Percentiles rank a stretch among this genome's conserved stretches.
These are phyloP conservation scores for Manihot esculenta DNA, from an alignment of 441 rosid species.

Conservation along the genomic window DNA sequence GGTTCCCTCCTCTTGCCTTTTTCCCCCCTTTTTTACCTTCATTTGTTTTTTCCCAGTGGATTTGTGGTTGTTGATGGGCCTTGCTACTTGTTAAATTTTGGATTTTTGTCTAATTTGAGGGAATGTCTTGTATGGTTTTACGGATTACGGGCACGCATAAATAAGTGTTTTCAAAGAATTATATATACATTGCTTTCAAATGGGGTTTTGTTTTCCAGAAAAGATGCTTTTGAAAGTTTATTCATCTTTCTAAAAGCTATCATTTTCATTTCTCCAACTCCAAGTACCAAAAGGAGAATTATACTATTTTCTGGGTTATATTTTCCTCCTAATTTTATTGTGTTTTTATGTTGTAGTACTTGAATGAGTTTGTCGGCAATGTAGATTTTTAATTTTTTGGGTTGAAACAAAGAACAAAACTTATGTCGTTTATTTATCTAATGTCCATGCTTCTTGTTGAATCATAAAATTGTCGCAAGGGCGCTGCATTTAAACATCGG, in stretches of 20 bases:
- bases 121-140: not conserved
- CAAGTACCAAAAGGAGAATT: not conserved
- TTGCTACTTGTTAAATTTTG: conserved; percentile 2
- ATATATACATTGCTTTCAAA: not conserved
- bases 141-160: conserved; percentile 1
- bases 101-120: conserved; percentile 1
- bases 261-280: not conserved
- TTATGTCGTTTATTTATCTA: too few relatives aligned
- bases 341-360: not conserved
- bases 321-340: not conserved
- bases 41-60: not conserved
- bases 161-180: not conserved
- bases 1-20: conserved; percentile 34
- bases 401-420: too few relatives aligned
- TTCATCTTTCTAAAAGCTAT: not conserved
- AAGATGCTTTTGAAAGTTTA: not conserved
- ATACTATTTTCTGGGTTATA: not conserved
- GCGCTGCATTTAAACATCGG: not conserved
- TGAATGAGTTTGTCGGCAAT: too few relatives aligned
- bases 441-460: too few relatives aligned
- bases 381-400: too few relatives aligned
- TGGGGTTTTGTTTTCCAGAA: not conserved
- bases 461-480: not conserved
- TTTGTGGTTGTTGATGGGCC: not conserved
- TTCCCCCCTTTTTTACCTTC: not conserved